Evolutionary conservation across 768 basidiomycete species (phyloP), one percentile per base, ranked within the genome.

Genomic region (Nidula microcarpa): DNA sequence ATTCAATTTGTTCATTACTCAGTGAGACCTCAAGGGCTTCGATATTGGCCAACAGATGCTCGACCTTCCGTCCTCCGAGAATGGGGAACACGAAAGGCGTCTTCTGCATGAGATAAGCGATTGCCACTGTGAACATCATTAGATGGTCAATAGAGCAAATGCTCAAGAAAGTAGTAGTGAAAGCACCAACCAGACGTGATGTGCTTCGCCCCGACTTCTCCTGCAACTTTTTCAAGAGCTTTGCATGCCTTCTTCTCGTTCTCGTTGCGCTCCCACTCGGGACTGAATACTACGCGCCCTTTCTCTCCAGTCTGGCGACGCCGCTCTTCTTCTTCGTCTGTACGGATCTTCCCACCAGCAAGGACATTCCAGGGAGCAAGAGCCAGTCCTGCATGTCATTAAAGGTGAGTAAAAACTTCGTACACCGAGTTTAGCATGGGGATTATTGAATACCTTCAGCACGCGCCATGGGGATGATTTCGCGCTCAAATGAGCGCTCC

Each of bases 171-270:
- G 10, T 33, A 16, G 11, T 36, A n/a, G n/a, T n/a, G n/a, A n/a
- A n/a, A n/a, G n/a, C n/a, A n/a, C n/a, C n/a, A n/a, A n/a, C 73
- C 70, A 30, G 80, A 62, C 6, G 75, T 75, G 56, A 84, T 68
- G 47, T 67, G 67, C 55, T 76, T 68, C 7, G 72, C 73, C 2
- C 80, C 81, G 0, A 81, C 65, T 54, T 83, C 75, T 5, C 59
- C 61, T 2, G 81, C 80, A 14, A 85, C 73, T 53, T 77, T 72
- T 56, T 80, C 78, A 37, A 82, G 65, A 0, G 71, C 79, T 1
- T 61, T 55, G 49, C 70, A 73, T 8, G 81, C 65, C 32, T 73
- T 72, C 44, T 53, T 65, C 58, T 83, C 74, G 14, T 68, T 55
- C 45, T 77, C 75, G 36, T 56, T 76, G 6, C 81, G 71, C 62